Base-by-base conservation (phyloP, 176 grass and related monocot species). In the Oryza meridionalis region DNA sequence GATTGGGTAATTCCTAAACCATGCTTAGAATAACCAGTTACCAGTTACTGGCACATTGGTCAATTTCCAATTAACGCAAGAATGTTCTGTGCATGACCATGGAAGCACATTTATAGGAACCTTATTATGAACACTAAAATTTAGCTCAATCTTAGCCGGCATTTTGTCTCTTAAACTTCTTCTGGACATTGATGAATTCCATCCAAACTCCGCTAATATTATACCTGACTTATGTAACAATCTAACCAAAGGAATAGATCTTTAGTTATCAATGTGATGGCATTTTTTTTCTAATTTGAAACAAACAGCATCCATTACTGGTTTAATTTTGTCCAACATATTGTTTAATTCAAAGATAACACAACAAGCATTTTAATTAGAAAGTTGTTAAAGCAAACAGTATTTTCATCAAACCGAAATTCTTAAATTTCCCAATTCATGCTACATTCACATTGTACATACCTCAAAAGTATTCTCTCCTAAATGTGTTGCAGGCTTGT, bases 1-100 rank as follows among this genome's bases (percentile, higher is more conserved):
- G 96, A 98, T 79, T 92, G 96, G 96, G 96, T 95, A 93, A 81
- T 63, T 90, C 63, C 62, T 63, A 66, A 75, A 58, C 65, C 65
- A 84, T 59, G 63, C 31, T 32, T 59, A 69, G 21, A 68, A 77
- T 76, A 21, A 70, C 26, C 21, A 77, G 19, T 44, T 80, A 43
- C 42, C 55, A 0, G 17, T 33, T 70, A 47, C 47, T 29, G 21
- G 38, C 9, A 43, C 9, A 73, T 38, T 61, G 78, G 45, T 70
- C 5, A 10, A 47, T 27, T 73, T 86, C 31, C 31, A 59, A 2
- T 76, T 81, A 27, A 66, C 47, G 75, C 26, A 32, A 55, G 44
- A 49, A 65, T 67, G 10, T 66, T 73, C 59, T n/a, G 33, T 86
- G 5, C 24, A 7, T 72, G 50, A 29, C 33, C 7, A 0, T 75